A percentile compares a stretch with the other conserved stretches of the same genome.
phyloP scores from a whole-genome alignment of 164 flowering plant genomes.

The Santalum album region DNA sequence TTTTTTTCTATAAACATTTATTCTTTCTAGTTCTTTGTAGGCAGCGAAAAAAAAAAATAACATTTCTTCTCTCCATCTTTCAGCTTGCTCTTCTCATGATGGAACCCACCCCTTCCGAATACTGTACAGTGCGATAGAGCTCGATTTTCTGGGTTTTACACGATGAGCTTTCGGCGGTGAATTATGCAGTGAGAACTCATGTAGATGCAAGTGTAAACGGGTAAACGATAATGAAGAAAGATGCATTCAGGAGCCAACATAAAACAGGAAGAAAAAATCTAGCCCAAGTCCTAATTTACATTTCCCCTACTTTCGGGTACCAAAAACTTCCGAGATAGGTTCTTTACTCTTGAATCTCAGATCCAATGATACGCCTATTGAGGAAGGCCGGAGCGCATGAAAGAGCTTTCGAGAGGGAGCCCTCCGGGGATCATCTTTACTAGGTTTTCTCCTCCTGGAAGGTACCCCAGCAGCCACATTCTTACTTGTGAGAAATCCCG shows the following conservation, averaged over 20 bases:
- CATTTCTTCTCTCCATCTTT: too few relatives aligned
- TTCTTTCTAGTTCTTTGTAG: too few relatives aligned
- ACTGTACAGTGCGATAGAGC: too few relatives aligned
- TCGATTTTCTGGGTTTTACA: too few relatives aligned
- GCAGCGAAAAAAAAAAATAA: too few relatives aligned
- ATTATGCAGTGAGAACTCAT: too few relatives aligned
- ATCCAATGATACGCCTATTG: conserved; percentile 41
- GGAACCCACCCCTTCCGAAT: too few relatives aligned
- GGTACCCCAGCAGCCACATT: conserved; percentile 23
- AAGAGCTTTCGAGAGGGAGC: conserved; percentile 40
- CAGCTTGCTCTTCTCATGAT: too few relatives aligned
- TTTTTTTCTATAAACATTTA: too few relatives aligned
- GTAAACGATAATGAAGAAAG: not conserved
- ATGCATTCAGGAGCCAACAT: not conserved
- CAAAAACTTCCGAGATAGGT: conserved; percentile 37
- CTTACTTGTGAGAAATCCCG: conserved; percentile 27
- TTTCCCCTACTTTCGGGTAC: conserved; percentile 25
- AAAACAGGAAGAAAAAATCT: not conserved
- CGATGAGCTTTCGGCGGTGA: too few relatives aligned
- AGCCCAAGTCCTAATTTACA: not conserved
- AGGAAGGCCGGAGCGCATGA: conserved; percentile 38
- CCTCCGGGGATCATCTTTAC: conserved; percentile 28
- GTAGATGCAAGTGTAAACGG: too few relatives aligned
- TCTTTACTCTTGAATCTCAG: conserved; percentile 37
- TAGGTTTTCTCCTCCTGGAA: conserved; percentile 32